These are phyloP conservation scores for Phaeolepiota aurea DNA, from an alignment of 768 basidiomycete species.

Conservation along the genomic window DNA sequence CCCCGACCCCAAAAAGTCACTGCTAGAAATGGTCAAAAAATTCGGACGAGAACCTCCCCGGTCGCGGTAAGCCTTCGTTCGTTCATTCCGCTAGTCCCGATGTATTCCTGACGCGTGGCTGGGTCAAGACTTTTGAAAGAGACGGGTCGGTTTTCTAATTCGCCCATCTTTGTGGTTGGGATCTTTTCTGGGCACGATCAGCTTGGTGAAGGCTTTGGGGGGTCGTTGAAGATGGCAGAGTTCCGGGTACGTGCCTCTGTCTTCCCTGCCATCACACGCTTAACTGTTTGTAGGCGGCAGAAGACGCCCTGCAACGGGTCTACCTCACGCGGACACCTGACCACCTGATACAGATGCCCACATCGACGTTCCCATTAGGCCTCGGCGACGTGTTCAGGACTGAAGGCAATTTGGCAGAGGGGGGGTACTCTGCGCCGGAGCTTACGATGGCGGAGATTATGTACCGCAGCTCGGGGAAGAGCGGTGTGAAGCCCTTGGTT, in stretches of 20 bases:
- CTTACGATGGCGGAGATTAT: conserved; percentile 57
- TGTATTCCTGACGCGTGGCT: too few relatives aligned
- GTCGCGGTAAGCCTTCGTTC: conserved; percentile 52
- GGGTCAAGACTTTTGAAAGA: conserved; percentile 78
- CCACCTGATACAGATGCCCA: conserved; percentile 60
- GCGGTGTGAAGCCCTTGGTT: too few relatives aligned
- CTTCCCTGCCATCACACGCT: background rate
- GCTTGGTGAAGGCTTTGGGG: conserved; percentile 92
- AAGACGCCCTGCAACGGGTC: conserved; percentile 75
- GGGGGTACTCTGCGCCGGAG: conserved; percentile 42
- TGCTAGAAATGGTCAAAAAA: conserved; percentile 65
- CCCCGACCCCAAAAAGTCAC: conserved; percentile 70
- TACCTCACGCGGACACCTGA: conserved; percentile 76
- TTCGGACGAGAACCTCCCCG: conserved; percentile 58
- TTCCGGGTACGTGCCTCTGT: conserved; percentile 55
- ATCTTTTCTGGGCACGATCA: conserved; percentile 79
- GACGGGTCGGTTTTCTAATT: conserved; percentile 84
- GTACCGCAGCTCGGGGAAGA: conserved; percentile 63
- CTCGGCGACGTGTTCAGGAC: conserved; percentile 45
- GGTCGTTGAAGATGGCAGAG: conserved; percentile 91
- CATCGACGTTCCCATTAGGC: conserved; percentile 59
- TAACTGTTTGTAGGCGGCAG: conserved; percentile 51
- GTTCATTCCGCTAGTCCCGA: too few relatives aligned
- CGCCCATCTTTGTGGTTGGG: conserved; percentile 94
- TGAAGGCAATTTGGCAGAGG: conserved; percentile 23